These are phyloP conservation scores for Flaveria brownii DNA, from an alignment of 129 eudicot genomes.

Conservation along the genomic window DNA sequence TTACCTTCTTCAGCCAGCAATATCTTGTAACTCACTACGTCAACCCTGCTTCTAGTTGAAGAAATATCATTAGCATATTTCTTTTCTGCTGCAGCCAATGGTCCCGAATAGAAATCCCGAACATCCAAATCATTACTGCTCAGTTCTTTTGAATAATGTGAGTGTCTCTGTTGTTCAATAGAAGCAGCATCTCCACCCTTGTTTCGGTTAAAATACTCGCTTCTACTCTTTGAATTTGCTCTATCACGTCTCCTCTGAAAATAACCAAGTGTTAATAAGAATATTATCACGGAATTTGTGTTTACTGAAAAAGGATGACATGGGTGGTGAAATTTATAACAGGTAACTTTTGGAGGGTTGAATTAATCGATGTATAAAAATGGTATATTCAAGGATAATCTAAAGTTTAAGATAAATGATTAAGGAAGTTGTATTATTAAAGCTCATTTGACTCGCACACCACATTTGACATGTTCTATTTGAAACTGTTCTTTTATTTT, in stretches of 20 bases:
- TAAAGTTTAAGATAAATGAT: background rate
- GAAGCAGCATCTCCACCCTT: slow-evolving; percentile 24
- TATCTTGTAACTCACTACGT: too few species aligned
- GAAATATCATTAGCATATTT: too few species aligned
- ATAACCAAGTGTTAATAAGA: background rate
- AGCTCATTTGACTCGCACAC: background rate
- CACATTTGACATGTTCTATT: background rate
- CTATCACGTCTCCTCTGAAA: slow-evolving; percentile 51
- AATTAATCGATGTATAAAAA: too few species aligned
- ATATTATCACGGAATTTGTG: too few species aligned
- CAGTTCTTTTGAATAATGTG: slow-evolving; percentile 38
- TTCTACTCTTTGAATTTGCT: slow-evolving; percentile 49
- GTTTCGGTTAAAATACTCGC: slow-evolving; percentile 42
- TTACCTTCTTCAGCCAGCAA: background rate
- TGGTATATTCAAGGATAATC: too few species aligned
- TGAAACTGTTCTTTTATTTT: background rate
- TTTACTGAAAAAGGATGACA: background rate
- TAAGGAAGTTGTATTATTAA: background rate
- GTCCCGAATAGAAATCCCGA: slow-evolving; percentile 60
- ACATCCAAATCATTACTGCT: background rate
- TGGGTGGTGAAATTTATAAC: background rate
- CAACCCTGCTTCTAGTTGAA: too few species aligned
- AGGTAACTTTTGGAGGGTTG: too few species aligned
- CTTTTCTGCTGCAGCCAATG: slow-evolving; percentile 30
- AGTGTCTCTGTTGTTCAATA: slow-evolving; percentile 31